These are phyloP conservation scores for Kodamaea arcana DNA, from an alignment of 1,139 yeast species.

Conservation along the genomic window DNA sequence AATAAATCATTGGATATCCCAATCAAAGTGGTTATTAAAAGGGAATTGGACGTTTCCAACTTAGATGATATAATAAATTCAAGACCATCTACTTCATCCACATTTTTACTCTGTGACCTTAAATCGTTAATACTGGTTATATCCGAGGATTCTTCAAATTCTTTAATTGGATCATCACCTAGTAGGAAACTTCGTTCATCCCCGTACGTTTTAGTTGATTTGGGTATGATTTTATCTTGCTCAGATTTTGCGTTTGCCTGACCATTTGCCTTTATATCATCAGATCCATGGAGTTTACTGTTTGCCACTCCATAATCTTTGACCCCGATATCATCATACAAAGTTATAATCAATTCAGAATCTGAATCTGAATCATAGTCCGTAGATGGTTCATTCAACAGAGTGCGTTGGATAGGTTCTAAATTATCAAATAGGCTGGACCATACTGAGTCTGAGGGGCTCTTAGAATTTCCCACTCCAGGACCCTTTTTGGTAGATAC, in stretches of 20 bases:
- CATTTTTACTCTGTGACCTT: slow-evolving; percentile 12
- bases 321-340: no score
- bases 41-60: slow-evolving; percentile 10
- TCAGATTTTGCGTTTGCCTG: no score
- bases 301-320: no score
- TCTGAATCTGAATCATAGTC: slow-evolving; percentile 1
- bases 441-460: slow-evolving; percentile 18
- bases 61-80: slow-evolving; percentile 4
- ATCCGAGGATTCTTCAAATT: slow-evolving; percentile 5
- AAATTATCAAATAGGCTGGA: slow-evolving; percentile 17
- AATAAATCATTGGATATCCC: slow-evolving; percentile 9
- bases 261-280: no score
- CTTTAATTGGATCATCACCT: slow-evolving; percentile 9
- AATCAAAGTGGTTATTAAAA: slow-evolving; percentile 14
- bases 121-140: slow-evolving; percentile 19
- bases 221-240: slow-evolving; percentile 2
- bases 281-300: no score
- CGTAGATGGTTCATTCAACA: slow-evolving; percentile 1
- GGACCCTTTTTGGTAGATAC: no score
- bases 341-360: no score
- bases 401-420: slow-evolving; percentile 2
- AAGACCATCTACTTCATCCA: slow-evolving; percentile 16
- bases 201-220: slow-evolving; percentile 13
- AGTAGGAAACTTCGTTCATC: slow-evolving; percentile 21
- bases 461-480: no score